A percentile compares a stretch with the other conserved stretches of the same genome.
Conservation (phyloP, 176 grass and related monocot species). For the Musa schizocarpa region DNA sequence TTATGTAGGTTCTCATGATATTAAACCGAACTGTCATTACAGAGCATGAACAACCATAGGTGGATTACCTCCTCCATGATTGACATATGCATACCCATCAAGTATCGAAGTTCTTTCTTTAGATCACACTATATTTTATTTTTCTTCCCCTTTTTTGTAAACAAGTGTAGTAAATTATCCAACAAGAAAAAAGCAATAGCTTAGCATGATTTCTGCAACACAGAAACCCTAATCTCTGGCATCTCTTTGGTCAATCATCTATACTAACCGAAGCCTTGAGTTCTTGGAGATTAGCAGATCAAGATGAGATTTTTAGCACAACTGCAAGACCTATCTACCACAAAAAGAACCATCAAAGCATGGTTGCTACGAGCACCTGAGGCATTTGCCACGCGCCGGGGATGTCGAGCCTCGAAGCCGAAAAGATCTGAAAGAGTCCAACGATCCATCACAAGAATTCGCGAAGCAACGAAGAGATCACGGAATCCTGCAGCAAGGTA, state of each 20-base stretch:
- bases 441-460: background rate
- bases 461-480: background rate
- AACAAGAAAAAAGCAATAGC: too few relatives aligned
- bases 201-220: background rate
- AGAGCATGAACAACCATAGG: too few relatives aligned
- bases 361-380: slow-evolving; percentile 35
- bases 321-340: background rate
- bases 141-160: too few relatives aligned
- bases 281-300: background rate
- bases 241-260: background rate
- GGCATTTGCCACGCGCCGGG: slow-evolving; percentile 88
- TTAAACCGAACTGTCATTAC: too few relatives aligned
- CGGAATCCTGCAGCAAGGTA: background rate
- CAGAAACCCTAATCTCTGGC: background rate
- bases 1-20: too few relatives aligned
- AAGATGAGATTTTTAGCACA: background rate
- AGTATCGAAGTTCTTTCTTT: too few relatives aligned
- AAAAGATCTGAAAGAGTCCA: slow-evolving; percentile 42
- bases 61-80: too few relatives aligned
- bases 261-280: background rate
- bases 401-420: slow-evolving; percentile 78
- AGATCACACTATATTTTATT: too few relatives aligned
- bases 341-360: background rate
- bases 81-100: too few relatives aligned
- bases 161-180: too few relatives aligned